Evolutionary conservation across 345 rosid genomes (phyloP), one percentile per base, ranked within the genome.

Genomic region (Kernera saxatilis): DNA sequence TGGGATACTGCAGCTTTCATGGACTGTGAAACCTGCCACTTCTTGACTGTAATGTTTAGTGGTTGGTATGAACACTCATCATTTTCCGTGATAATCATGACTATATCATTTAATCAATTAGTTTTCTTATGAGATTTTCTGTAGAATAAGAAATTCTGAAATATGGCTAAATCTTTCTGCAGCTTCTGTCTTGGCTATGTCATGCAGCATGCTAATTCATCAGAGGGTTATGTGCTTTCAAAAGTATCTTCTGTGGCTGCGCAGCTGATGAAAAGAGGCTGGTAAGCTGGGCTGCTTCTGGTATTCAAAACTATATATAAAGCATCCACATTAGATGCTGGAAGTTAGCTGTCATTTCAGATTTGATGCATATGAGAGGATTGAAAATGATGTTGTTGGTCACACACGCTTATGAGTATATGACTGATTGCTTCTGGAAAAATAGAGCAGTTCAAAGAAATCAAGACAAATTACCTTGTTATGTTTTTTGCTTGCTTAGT

Each of bases 171-270:
- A 15, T 61, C 8, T 13, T 43, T 68, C 57, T 81, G 86, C 85
- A 94, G 99, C 71, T 94, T 89, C 79, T 91, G 98, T 74, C 79
- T 94, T 62, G 77, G 82, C 83, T 94, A 85, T 78, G 88, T 78
- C 67, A 83, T 87, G 82, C 92, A 84, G 76, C 96, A 83, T 79
- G 98, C 96, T 60, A 79, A 83, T 84, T 87, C 93, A 30, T 70
- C 84, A 9, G 98, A 91, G 63, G 92, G 91, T 45, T 94, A 91
- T 81, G 97, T 94, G 60, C 92, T 76, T 72, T 88, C 85, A 64
- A 94, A 94, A 79, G 85, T 91, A 57, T 91, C 96, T 76, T 94
- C 98, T 29, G 99, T 94, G 74, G 96, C 98, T 57, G 95, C 96
- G 62, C 98, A 94, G 56, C 76, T 94, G 84, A 79, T 94, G 83